These are phyloP conservation scores for Umbelopsis vinacea DNA, from an alignment of 192 early-diverging fungal species.

Conservation along the genomic window DNA sequence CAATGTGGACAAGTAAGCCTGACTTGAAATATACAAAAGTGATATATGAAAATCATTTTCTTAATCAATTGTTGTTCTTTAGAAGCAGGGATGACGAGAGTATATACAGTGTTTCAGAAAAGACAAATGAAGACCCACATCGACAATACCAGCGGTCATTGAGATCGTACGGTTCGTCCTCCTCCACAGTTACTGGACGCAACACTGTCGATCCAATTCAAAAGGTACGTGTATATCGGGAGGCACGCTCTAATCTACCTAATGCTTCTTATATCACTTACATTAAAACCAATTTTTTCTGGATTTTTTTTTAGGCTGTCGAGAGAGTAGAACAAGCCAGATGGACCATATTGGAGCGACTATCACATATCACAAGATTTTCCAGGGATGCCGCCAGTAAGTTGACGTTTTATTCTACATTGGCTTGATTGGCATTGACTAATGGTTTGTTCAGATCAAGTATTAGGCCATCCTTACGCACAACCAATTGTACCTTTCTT, in stretches of 20 bases:
- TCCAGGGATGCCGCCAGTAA: conserved; percentile 66
- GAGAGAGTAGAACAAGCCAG: conserved; percentile 47
- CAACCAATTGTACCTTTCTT: conserved; percentile 55
- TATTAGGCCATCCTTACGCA: conserved; percentile 56
- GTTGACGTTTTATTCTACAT: not conserved
- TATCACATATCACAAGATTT: conserved; percentile 72
- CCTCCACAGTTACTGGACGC: not conserved
- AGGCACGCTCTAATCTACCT: not conserved
- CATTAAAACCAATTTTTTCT: not conserved
- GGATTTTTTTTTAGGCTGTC: not conserved
- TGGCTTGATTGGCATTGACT: not conserved
- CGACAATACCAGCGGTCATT: not conserved
- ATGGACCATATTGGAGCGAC: conserved; percentile 76
- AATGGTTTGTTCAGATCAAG: conserved; percentile 15
- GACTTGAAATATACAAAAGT: not conserved
- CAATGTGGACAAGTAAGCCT: conserved; percentile 26
- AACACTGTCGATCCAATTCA: not conserved
- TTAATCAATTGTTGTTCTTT: not conserved
- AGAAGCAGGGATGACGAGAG: conserved; percentile 20
- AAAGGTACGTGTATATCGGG: not conserved
- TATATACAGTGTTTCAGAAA: conserved; percentile 12
- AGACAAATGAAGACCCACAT: not conserved
- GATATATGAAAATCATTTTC: too few species aligned
- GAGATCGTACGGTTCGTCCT: not conserved
- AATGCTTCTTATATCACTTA: not conserved